Percentiles rank a stretch among this genome's conserved stretches.
Conservation (phyloP, 495 filamentous ascomycete species). For the Podospora pseudopauciseta region DNA sequence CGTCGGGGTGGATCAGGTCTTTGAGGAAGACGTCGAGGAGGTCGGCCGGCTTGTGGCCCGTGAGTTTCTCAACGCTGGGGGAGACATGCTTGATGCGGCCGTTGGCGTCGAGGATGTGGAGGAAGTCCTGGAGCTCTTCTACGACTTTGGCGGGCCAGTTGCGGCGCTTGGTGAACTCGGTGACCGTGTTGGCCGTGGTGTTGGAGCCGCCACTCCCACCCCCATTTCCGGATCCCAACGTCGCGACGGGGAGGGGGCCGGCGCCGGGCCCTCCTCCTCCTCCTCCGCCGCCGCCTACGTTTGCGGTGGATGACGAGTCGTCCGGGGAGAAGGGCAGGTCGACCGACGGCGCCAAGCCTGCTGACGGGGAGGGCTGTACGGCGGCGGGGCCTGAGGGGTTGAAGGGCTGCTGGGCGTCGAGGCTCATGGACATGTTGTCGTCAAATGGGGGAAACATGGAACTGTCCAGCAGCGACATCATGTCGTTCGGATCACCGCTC, state of each 20-base stretch:
- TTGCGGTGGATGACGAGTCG: slow-evolving; percentile 11
- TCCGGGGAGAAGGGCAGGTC: slow-evolving; percentile 23
- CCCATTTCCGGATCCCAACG: slow-evolving; percentile 5
- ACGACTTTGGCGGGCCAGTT: slow-evolving; percentile 89
- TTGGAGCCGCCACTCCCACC: slow-evolving; percentile 9
- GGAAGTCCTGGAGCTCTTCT: slow-evolving; percentile 83
- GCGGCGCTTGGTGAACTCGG: slow-evolving; percentile 76
- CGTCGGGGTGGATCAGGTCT: slow-evolving; percentile 84
- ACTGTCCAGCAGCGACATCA: slow-evolving; percentile 42
- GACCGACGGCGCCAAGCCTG: slow-evolving; percentile 1
- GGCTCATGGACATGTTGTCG: slow-evolving; percentile 34
- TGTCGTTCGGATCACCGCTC: slow-evolving; percentile 30
- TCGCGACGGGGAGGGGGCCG: slow-evolving; percentile 15
- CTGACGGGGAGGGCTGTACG: slow-evolving; percentile 7
- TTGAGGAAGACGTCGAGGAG: slow-evolving; percentile 70
- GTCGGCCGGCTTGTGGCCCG: slow-evolving; percentile 67
- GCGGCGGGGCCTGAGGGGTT: slow-evolving; percentile 11
- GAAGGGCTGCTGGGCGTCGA: slow-evolving; percentile 29
- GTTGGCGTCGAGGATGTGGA: slow-evolving; percentile 81
- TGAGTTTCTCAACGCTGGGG: slow-evolving; percentile 72
- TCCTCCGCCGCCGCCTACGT: neutral
- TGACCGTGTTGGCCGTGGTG: slow-evolving; percentile 55
- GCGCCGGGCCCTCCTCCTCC: slow-evolving; percentile 1
- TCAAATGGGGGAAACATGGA: slow-evolving; percentile 37
- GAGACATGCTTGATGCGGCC: slow-evolving; percentile 82